phyloP scores from a whole-genome alignment of 495 filamentous ascomycete genomes.

The Rostrohypoxylon terebratum region DNA sequence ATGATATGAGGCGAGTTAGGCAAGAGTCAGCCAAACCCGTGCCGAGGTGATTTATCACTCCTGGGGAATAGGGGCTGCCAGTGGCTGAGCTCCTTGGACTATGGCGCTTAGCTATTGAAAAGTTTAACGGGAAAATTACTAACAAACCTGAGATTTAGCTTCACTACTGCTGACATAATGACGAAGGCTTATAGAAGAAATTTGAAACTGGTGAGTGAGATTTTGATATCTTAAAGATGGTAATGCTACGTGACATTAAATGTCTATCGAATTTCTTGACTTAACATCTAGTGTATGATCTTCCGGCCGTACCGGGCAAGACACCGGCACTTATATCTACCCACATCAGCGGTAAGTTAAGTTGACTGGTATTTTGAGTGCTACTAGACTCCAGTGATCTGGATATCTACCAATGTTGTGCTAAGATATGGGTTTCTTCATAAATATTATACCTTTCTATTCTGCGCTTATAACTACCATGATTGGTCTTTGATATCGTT shows the following conservation, averaged over 20 bases:
- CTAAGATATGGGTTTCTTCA: neutral
- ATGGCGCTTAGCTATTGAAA: neutral
- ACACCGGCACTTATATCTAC: neutral
- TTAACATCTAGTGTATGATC: neutral
- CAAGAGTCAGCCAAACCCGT: too few relatives aligned
- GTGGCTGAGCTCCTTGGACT: neutral
- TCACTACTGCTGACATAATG: neutral
- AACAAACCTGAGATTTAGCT: neutral
- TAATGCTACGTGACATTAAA: too few relatives aligned
- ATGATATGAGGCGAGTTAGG: too few relatives aligned
- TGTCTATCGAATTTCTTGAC: neutral
- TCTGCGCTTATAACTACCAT: neutral
- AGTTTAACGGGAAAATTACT: neutral
- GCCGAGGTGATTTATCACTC: too few relatives aligned
- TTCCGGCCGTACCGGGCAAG: neutral
- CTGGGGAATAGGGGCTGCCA: neutral
- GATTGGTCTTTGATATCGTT: neutral
- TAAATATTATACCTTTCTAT: neutral
- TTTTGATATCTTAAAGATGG: too few relatives aligned
- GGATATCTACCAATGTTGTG: neutral
- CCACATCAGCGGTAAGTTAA: neutral
- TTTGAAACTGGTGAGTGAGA: too few relatives aligned
- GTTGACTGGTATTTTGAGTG: neutral
- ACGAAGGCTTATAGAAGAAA: too few relatives aligned
- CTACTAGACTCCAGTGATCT: neutral